Conservation (phyloP, 805 yeast genomes). For the Zygoascus tannicola region DNA sequence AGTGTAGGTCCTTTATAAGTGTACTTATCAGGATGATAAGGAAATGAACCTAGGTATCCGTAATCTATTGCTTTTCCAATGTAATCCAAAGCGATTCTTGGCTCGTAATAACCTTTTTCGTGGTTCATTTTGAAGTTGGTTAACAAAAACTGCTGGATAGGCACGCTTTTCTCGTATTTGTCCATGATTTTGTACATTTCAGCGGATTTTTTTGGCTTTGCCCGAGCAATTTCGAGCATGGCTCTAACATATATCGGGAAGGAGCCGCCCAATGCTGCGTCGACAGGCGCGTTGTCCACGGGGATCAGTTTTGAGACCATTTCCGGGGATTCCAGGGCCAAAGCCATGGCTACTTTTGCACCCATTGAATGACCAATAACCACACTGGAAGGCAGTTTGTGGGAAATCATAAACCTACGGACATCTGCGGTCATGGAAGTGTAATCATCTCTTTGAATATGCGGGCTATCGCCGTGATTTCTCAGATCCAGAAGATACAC, state of each 20-base stretch:
- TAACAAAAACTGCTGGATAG: constrained; percentile 67
- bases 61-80: constrained; percentile 46
- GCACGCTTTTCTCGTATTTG: constrained; percentile 48
- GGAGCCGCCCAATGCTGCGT: constrained; percentile 43
- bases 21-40: constrained; percentile 45
- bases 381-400: constrained; percentile 25
- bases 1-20: constrained; percentile 65
- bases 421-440: constrained; percentile 79
- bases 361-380: constrained; percentile 50
- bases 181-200: constrained; percentile 61
- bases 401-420: constrained; percentile 53
- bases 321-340: constrained; percentile 57
- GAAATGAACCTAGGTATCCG: constrained; percentile 68
- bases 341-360: constrained; percentile 87
- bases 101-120: constrained; percentile 30
- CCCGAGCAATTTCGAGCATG: constrained; percentile 46
- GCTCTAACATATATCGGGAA: constrained; percentile 63
- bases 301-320: constrained; percentile 54
- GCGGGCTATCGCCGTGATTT: constrained; percentile 92
- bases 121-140: constrained; percentile 51
- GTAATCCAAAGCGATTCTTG: constrained; percentile 64
- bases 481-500: constrained; percentile 51
- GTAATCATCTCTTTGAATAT: constrained; percentile 59
- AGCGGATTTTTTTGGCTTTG: constrained; percentile 39
- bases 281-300: constrained; percentile 88